Evolutionary conservation across 129 eudicot species (phyloP).

Genomic region (Silybum marianum): DNA sequence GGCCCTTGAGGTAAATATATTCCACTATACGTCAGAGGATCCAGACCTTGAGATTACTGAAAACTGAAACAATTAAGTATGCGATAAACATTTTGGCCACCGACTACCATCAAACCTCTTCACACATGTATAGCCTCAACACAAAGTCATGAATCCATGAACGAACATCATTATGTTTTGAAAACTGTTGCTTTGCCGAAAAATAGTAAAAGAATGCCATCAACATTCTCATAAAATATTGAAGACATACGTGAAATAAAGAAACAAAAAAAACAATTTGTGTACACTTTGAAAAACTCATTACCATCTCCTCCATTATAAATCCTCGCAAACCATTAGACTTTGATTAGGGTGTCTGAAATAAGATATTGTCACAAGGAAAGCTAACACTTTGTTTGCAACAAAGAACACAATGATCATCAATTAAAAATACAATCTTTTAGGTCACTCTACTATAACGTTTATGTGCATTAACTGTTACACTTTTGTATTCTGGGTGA

Average conservation of each 20-base stretch:
- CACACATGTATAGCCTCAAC: slow-evolving; percentile 72
- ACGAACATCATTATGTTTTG: slow-evolving; percentile 65
- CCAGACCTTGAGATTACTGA: not conserved
- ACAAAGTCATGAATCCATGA: slow-evolving; percentile 99
- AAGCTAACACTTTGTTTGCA: slow-evolving; percentile 79
- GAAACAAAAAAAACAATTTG: not conserved
- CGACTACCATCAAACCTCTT: slow-evolving; percentile 95
- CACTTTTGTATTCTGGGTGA: too few relatives aligned
- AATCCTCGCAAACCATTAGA: slow-evolving; percentile 90
- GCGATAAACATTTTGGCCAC: slow-evolving; percentile 41
- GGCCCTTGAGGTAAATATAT: too few relatives aligned
- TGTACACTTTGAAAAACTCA: not conserved
- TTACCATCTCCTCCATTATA: slow-evolving; percentile 94
- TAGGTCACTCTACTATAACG: too few relatives aligned
- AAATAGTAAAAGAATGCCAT: slow-evolving; percentile 12
- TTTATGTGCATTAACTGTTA: too few relatives aligned
- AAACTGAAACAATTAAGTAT: not conserved
- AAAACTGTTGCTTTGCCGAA: slow-evolving; percentile 86
- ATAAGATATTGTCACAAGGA: slow-evolving; percentile 82
- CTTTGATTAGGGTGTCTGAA: slow-evolving; percentile 82
- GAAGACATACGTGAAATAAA: not conserved
- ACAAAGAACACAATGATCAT: not conserved
- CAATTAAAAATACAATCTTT: too few relatives aligned
- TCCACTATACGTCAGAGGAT: not conserved
- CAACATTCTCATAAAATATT: not conserved